A percentile compares a stretch with the other conserved stretches of the same genome.
Evolutionary conservation across 805 yeast species (phyloP).

Genomic region (Lipomyces chichibuensis): DNA sequence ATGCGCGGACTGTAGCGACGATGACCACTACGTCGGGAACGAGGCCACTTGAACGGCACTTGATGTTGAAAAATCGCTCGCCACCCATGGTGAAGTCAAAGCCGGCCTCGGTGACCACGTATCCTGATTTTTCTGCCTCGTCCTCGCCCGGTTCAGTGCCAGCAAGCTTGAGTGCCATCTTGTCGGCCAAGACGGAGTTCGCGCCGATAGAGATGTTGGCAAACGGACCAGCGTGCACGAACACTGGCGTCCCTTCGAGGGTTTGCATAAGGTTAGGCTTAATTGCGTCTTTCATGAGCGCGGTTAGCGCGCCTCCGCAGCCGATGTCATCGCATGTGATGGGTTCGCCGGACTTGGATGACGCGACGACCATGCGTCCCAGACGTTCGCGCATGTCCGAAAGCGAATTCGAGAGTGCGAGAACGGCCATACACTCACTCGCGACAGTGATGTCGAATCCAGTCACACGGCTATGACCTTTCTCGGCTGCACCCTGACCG

Average conservation of each 20-base stretch:
- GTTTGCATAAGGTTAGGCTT: slow-evolving; percentile 98
- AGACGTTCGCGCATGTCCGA: slow-evolving; percentile 84
- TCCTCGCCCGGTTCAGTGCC: slow-evolving; percentile 59
- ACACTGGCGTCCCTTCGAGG: slow-evolving; percentile 94
- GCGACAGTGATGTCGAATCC: slow-evolving; percentile 98
- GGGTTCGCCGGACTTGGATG: slow-evolving; percentile 73
- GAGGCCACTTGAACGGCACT: slow-evolving; percentile 88
- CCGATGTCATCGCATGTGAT: slow-evolving; percentile 94
- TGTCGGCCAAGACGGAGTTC: slow-evolving; percentile 90
- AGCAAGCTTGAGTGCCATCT: slow-evolving; percentile 86
- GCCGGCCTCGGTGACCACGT: slow-evolving; percentile 96
- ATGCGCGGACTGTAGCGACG: slow-evolving; percentile 96
- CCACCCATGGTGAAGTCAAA: slow-evolving; percentile 99
- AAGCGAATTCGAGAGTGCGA: slow-evolving; percentile 78
- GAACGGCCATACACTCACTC: slow-evolving; percentile 92
- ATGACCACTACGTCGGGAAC: slow-evolving; percentile 88
- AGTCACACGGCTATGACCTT: slow-evolving; percentile 79
- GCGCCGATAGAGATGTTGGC: slow-evolving; percentile 98
- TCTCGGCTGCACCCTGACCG: slow-evolving; percentile 92
- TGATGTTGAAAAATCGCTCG: slow-evolving; percentile 93
- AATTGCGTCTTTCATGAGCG: slow-evolving; percentile 91
- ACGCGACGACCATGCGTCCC: slow-evolving; percentile 87
- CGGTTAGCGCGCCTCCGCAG: slow-evolving; percentile 93
- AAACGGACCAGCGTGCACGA: slow-evolving; percentile 97
- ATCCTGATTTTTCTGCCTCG: slow-evolving; percentile 56